Evolutionary conservation across 2,329 filamentous ascomycete genomes (phyloP).

Genomic region (Colletotrichum abscissum): DNA sequence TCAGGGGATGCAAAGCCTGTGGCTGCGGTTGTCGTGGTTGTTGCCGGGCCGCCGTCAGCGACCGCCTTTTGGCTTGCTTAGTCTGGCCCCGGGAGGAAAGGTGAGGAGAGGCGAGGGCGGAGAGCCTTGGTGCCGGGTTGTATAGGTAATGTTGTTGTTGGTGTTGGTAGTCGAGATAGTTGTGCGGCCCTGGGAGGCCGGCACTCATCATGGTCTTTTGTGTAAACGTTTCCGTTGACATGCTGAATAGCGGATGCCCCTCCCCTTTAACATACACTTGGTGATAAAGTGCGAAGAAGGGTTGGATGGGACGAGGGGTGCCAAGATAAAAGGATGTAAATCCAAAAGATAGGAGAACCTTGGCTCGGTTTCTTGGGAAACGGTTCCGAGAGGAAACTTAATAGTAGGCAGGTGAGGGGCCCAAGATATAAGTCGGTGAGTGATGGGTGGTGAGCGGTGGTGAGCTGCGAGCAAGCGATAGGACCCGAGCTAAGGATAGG

Average conservation of each 20-base stretch:
- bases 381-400: neutral
- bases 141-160: slow-evolving; percentile 27
- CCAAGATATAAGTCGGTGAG: slow-evolving; percentile 32
- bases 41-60: slow-evolving; percentile 21
- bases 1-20: slow-evolving; percentile 22
- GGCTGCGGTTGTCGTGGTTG: slow-evolving; percentile 11
- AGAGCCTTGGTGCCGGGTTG: slow-evolving; percentile 31
- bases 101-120: slow-evolving; percentile 25
- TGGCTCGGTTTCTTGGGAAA: slow-evolving; percentile 11
- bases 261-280: neutral
- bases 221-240: slow-evolving; percentile 34
- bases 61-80: slow-evolving; percentile 27
- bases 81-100: slow-evolving; percentile 14
- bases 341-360: neutral
- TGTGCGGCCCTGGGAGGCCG: slow-evolving; percentile 33
- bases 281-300: neutral
- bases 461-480: slow-evolving; percentile 10
- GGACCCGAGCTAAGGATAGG: slow-evolving; percentile 3
- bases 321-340: neutral
- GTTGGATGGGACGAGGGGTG: neutral
- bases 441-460: slow-evolving; percentile 5
- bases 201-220: slow-evolving; percentile 31
- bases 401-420: slow-evolving; percentile 12
- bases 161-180: slow-evolving; percentile 23
- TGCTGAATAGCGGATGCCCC: slow-evolving; percentile 8